Evolutionary conservation across 306 rosid genomes (phyloP).

Genomic region (Luffa aegyptiaca): DNA sequence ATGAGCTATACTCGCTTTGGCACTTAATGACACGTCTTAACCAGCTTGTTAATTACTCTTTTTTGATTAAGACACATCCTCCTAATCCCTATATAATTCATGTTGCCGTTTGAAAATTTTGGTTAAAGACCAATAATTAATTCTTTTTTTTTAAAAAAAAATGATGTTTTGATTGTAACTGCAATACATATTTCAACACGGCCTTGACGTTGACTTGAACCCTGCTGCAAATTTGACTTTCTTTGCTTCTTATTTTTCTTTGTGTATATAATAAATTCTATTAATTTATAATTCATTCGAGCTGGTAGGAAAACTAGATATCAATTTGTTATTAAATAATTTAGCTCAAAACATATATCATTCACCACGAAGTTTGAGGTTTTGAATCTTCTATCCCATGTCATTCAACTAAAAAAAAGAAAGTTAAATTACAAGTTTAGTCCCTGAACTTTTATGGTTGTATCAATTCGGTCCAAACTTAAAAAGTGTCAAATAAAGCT

Average conservation of each 20-base stretch:
- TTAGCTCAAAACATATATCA: no score
- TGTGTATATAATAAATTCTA: not conserved
- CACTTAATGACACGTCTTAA: not conserved
- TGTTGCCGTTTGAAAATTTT: not conserved
- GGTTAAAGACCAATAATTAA: not conserved
- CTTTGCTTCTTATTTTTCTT: not conserved
- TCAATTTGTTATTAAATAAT: not conserved
- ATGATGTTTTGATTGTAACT: not conserved
- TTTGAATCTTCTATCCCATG: no score
- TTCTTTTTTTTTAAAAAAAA: not conserved
- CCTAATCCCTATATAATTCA: not conserved
- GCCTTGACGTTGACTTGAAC: not conserved
- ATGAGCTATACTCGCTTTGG: no score
- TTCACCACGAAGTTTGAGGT: no score
- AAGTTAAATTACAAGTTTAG: no score
- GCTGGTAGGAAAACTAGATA: no score
- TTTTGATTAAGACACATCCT: not conserved
- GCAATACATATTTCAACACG: not conserved
- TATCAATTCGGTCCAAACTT: no score
- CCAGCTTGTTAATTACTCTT: not conserved
- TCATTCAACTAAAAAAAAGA: no score
- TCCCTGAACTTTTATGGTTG: no score
- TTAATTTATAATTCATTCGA: not conserved
- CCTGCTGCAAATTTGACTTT: not conserved
- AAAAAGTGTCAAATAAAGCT: no score